phyloP scores from a whole-genome alignment of 2,329 filamentous ascomycete genomes.

The Diaporthe batatas region DNA sequence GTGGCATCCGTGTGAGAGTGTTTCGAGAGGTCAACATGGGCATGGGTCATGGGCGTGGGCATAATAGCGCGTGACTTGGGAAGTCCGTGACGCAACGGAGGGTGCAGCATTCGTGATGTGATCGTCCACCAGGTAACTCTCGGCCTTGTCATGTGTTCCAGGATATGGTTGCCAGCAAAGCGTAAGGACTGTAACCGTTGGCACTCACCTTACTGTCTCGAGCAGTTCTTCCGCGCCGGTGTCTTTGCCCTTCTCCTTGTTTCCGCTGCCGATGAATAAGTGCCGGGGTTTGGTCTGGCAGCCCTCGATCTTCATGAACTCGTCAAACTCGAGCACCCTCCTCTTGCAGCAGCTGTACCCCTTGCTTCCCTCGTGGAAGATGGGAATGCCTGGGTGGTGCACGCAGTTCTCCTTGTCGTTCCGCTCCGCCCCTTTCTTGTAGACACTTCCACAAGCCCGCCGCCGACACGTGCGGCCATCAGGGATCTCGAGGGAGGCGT shows the following conservation, averaged over 20 bases:
- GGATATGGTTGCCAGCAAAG: constrained; percentile 18
- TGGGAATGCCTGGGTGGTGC: constrained; percentile 88
- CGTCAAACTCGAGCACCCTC: constrained; percentile 94
- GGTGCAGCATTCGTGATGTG: constrained; percentile 19
- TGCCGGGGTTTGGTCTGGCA: constrained; percentile 87
- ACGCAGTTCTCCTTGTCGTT: constrained; percentile 80
- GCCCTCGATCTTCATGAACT: constrained; percentile 96
- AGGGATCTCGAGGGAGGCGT: constrained; percentile 79
- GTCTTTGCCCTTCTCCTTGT: constrained; percentile 67
- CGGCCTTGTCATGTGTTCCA: not conserved
- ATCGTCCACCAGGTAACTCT: constrained; percentile 14
- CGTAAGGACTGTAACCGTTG: constrained; percentile 9
- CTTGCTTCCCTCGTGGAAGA: constrained; percentile 99
- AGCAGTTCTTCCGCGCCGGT: constrained; percentile 76
- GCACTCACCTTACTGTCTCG: constrained; percentile 78
- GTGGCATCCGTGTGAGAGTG: constrained; percentile 17
- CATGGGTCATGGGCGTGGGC: constrained; percentile 10
- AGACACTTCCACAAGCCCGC: constrained; percentile 77
- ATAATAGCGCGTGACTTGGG: constrained; percentile 16
- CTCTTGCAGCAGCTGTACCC: constrained; percentile 98
- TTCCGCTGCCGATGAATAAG: constrained; percentile 84
- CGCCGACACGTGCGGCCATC: constrained; percentile 83
- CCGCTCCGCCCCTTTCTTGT: constrained; percentile 70
- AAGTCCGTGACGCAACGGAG: constrained; percentile 20
- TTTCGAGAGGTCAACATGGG: constrained; percentile 12